Evolutionary conservation across 495 filamentous ascomycete genomes (phyloP).

Genomic region (Immersiella caudata): DNA sequence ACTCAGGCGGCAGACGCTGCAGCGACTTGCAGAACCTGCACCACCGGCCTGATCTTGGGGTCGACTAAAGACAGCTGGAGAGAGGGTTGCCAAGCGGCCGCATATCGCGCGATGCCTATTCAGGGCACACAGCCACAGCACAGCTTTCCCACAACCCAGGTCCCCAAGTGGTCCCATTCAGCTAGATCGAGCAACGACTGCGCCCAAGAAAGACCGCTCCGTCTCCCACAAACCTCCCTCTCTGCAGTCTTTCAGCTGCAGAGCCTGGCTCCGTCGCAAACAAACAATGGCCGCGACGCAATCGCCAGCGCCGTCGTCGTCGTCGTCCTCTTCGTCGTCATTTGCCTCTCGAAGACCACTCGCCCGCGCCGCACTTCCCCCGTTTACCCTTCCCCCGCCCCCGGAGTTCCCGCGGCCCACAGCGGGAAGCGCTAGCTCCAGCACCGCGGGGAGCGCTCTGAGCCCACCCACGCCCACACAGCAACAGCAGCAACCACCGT

Average conservation of each 20-base stretch:
- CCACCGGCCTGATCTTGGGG: background rate
- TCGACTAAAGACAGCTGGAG: background rate
- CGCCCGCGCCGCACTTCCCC: slow-evolving; percentile 22
- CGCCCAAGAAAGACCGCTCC: slow-evolving; percentile 6
- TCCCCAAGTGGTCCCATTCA: background rate
- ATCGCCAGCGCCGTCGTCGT: slow-evolving; percentile 2
- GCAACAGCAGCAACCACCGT: slow-evolving; percentile 2
- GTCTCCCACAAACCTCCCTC: slow-evolving; percentile 2
- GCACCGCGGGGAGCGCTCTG: no score
- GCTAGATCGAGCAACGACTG: slow-evolving; percentile 19
- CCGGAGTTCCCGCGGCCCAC: slow-evolving; percentile 17
- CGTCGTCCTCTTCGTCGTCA: slow-evolving; percentile 9
- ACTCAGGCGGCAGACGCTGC: background rate
- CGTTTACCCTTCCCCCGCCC: slow-evolving; percentile 22
- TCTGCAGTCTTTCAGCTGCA: background rate
- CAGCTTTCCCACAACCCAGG: slow-evolving; percentile 8
- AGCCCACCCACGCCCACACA: slow-evolving; percentile 10
- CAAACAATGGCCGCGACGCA: slow-evolving; percentile 15
- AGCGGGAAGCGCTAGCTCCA: slow-evolving; percentile 4
- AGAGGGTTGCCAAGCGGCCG: background rate
- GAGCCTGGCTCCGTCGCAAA: background rate
- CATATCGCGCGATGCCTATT: slow-evolving; percentile 27
- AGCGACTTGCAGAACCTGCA: background rate
- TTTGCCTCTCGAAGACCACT: slow-evolving; percentile 14
- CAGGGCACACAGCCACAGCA: slow-evolving; percentile 23